Base-by-base conservation (phyloP, 2,329 filamentous ascomycete genomes). In the Fusarium brevicatenulatum region DNA sequence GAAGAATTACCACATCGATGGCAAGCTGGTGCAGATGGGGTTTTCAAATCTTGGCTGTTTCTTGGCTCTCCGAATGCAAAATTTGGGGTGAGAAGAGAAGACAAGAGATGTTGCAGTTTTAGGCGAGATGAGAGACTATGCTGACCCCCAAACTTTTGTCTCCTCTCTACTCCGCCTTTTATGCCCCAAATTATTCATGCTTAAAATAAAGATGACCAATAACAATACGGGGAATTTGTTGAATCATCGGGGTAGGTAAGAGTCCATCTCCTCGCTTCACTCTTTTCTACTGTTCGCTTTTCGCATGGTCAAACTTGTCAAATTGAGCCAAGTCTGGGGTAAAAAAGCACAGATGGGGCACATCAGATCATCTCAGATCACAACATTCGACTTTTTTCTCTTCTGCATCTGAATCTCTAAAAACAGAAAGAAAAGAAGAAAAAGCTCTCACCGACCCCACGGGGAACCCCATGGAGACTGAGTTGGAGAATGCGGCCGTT, bases 351-450 rank as follows among this genome's bases (percentile, higher is more conserved):
- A 57, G 52, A 63, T 16, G 46, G 52, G 66, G 36, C 19, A 62
- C 34, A 57, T 69, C 19, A 69, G 66, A 68, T 66, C 30, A 56
- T 63, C 60, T 66, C 66, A 66, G 62, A 68, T 68, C 55, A 68
- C 44, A 62, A 16, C 64, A 36, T 68, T 56, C 43, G 64, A 58
- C 57, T 54, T 25, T 15, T 10, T 4, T 4, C 18, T 18, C 16
- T 18, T 47, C 19, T 30, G 9, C 44, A 28, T 28, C 9, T 16
- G 0, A 16, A 30, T 30, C 25, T 47, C 43, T 46, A 21, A 21
- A 15, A 28, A 15, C 44, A 28, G 43, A 9, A 10, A 32, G 12
- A 13, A 16, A 23, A 28, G 2, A 43, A 43, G 28, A 8, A 28
- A 25, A 15, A 12, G 12, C 12, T 21, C 19, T 56, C 49, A 25